Conservation (phyloP, 2,329 filamentous ascomycete species). For the Rhexocercosporidium sp. region DNA sequence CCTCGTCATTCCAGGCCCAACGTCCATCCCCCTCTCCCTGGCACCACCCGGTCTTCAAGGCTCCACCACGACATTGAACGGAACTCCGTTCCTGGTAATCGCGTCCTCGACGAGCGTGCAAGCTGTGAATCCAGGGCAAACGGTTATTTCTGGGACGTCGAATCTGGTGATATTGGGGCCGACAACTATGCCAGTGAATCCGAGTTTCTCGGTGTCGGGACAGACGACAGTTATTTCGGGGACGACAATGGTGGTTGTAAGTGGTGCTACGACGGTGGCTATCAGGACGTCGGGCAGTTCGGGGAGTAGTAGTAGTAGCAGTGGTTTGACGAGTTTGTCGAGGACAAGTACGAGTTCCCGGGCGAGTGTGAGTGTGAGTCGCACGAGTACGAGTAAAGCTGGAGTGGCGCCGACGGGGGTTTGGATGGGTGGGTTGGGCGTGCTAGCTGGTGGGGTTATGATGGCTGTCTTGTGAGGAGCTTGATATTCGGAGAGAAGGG, state of each 20-base stretch:
- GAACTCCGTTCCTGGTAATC: conserved; percentile 26
- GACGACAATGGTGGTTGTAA: conserved; percentile 27
- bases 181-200: conserved; percentile 27
- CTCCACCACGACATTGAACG: conserved; percentile 25
- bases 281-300: background rate
- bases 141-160: conserved; percentile 21
- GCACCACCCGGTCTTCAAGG: conserved; percentile 21
- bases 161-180: conserved; percentile 21
- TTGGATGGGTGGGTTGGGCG: conserved; percentile 11
- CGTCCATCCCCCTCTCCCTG: conserved; percentile 23
- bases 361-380: background rate
- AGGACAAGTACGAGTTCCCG: background rate
- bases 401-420: conserved; percentile 4
- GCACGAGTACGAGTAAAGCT: conserved; percentile 11
- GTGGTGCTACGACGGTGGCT: conserved; percentile 17
- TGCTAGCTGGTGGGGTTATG: conserved; percentile 5
- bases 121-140: conserved; percentile 7
- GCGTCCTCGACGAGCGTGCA: conserved; percentile 22
- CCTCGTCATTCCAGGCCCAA: conserved; percentile 19
- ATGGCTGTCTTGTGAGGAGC: conserved; percentile 5
- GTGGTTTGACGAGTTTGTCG: conserved; percentile 1
- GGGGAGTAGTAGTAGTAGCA: conserved; percentile 5
- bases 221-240: conserved; percentile 27
- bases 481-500: background rate
- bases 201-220: conserved; percentile 22